Percentiles rank a stretch among this genome's conserved stretches.
phyloP scores from a whole-genome alignment of 2,329 filamentous ascomycete genomes.

The Stylonectria norvegica region DNA sequence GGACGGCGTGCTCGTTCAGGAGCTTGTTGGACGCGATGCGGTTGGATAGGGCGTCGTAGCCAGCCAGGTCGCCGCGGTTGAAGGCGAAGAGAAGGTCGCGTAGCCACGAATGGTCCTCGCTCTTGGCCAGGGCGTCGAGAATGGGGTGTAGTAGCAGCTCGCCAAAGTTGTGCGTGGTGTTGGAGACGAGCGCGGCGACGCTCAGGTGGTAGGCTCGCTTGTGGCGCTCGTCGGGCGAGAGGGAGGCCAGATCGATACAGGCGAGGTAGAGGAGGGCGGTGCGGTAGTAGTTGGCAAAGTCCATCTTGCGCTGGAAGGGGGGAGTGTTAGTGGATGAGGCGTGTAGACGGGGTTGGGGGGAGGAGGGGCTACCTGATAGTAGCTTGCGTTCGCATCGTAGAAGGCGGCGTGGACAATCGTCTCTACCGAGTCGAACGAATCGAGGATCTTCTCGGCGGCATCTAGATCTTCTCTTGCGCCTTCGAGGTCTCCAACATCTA shows the following conservation, averaged over 20 bases:
- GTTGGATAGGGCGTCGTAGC: slow-evolving; percentile 78
- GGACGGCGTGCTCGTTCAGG: slow-evolving; percentile 73
- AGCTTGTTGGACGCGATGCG: slow-evolving; percentile 79
- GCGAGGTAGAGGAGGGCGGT: slow-evolving; percentile 97
- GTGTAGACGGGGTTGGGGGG: not conserved
- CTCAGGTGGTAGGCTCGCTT: slow-evolving; percentile 87
- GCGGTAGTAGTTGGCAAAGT: slow-evolving; percentile 96
- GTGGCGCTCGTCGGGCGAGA: slow-evolving; percentile 72
- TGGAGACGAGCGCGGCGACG: slow-evolving; percentile 87
- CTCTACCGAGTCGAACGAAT: slow-evolving; percentile 92
- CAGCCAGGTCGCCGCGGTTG: slow-evolving; percentile 87
- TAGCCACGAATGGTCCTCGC: slow-evolving; percentile 77
- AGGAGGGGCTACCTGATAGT: slow-evolving; percentile 66
- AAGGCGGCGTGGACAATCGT: slow-evolving; percentile 93
- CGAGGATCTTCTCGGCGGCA: slow-evolving; percentile 80
- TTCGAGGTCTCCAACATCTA: slow-evolving; percentile 75
- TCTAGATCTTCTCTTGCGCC: slow-evolving; percentile 84
- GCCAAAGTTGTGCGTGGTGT: slow-evolving; percentile 98
- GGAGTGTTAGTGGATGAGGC: slow-evolving; percentile 34
- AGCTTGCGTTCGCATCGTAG: slow-evolving; percentile 91
- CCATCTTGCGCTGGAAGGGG: slow-evolving; percentile 60
- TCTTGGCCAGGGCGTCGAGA: slow-evolving; percentile 71
- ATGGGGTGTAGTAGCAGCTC: slow-evolving; percentile 98
- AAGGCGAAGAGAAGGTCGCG: slow-evolving; percentile 96
- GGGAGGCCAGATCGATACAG: slow-evolving; percentile 78